These are phyloP conservation scores for Sporothrix schenckii DNA, from an alignment of 2,329 filamentous ascomycete species.

Conservation along the genomic window DNA sequence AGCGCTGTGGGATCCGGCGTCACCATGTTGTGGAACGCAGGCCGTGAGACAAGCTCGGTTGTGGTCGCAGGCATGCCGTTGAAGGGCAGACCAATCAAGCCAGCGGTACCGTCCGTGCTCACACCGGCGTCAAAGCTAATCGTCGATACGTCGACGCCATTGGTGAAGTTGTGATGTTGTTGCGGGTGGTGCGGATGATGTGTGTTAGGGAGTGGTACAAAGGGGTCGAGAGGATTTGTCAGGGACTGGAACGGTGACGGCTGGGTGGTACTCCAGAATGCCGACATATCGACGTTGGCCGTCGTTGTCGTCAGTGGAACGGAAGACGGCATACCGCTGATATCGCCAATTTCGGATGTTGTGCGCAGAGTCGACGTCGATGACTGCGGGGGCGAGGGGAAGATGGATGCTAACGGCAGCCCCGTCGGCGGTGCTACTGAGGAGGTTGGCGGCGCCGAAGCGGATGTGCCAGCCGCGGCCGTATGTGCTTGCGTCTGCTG, in stretches of 20 bases:
- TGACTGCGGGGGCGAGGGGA: constrained; percentile 29
- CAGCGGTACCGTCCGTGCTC: not conserved
- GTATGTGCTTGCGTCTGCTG: not conserved
- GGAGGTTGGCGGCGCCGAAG: not conserved
- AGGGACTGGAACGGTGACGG: constrained; percentile 12
- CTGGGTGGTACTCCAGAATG: constrained; percentile 20
- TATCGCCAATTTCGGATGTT: constrained; percentile 24
- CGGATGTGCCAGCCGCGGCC: not conserved
- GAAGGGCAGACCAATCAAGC: constrained; percentile 23
- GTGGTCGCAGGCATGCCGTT: constrained; percentile 23
- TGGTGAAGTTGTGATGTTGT: not conserved
- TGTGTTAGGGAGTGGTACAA: not conserved
- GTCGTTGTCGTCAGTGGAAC: not conserved
- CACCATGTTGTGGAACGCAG: constrained; percentile 29
- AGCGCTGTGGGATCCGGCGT: constrained; percentile 22
- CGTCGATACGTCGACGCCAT: constrained; percentile 7
- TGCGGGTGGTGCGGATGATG: constrained; percentile 11
- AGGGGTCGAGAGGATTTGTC: constrained; percentile 23
- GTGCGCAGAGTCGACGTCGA: constrained; percentile 26
- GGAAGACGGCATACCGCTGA: not conserved
- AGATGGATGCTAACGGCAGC: not conserved
- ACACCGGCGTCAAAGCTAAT: constrained; percentile 8
- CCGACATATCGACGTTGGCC: constrained; percentile 24
- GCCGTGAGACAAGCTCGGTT: constrained; percentile 26
- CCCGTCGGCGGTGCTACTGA: not conserved